Evolutionary conservation across 306 rosid species (phyloP), one percentile per base, ranked within the genome.

Genomic region (Alnus glutinosa): DNA sequence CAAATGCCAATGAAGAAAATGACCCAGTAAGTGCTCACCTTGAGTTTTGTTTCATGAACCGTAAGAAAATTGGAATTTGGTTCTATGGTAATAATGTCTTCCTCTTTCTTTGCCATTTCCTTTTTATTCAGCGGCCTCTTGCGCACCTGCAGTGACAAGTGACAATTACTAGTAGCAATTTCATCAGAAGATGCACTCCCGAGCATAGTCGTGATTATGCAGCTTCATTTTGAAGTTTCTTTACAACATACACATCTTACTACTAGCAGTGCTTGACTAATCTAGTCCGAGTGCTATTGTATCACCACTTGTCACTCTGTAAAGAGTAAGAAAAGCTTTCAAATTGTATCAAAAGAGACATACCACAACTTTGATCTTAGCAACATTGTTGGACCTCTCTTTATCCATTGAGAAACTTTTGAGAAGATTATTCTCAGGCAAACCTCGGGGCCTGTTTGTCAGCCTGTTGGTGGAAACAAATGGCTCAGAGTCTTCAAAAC

Each of bases 311-410:
- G 71, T 71, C 55, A 51, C 63, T 71, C 11, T 14, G 4, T 47
- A 69, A 19, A 39, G 58, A 80, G 46, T n/a, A 42, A 30, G 12
- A 1, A 12, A 28, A 30, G 54, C 74, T 71, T 57, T 71, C 36
- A 73, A 72, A 67, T 32, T 42, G 13, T 0, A 46, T 80, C 68
- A 34, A 32, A 42, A 75, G 44, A 74, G 70, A 66, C 96, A 82
- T 89, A 92, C 97, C 93, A 86, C 94, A 52, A 92, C 97, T 92
- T 90, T 89, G 85, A 90, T 92, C 86, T 90, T 92, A 70, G 96
- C 96, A 62, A 89, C 93, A 84, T 76, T 89, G 75, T 86, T 90
- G 75, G 94, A 86, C 88, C 87, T 89, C 75, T 92, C 96, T 85
- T 90, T 92, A 77, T 92, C 97, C 10, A 79, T 30, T 34, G 93